Base-by-base conservation (phyloP, 441 rosid species). In the Pelargonium exstipulatum region DNA sequence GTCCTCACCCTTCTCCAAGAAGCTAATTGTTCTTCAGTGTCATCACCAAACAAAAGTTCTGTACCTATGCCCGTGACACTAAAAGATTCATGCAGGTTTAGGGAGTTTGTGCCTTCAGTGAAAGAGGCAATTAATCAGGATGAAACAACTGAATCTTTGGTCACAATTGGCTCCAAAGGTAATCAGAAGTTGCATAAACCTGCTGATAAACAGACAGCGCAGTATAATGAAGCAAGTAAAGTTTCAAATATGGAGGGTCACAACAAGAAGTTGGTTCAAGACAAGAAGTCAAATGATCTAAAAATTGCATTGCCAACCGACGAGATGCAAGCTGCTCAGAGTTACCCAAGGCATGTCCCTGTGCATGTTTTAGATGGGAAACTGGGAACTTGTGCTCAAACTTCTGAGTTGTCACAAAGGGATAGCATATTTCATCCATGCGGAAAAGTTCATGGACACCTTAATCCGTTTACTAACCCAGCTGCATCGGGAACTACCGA, bases 331-430 rank as follows among this genome's bases (percentile, higher is more conserved):
- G 72, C 77, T 43, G 69, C 79, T 72, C 90, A 84, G 68, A 86
- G 73, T 84, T 86, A 82, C 76, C 96, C 95, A 51, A 83, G 84
- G 78, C 89, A 87, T 74, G 86, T 86, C 12, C 81, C 89, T 8
- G 87, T 85, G 70, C 90, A 85, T 64, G 79, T 83, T 70, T 64
- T 91, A 77, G 88, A 88, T 69, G 90, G 86, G 62, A 89, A 80
- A 73, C 69, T 65, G 8, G 82, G 84, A 69, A 71, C 80, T 37
- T 82, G 81, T 73, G 53, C 79, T 74, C 88, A 78, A 71, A 74
- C 80, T 79, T 82, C 83, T 75, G 88, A 84, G 71, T 63, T 76
- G 81, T 76, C 82, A 65, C 73, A 82, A 70, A 85, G 80, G 73
- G 89, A 84, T 69, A 80, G 87, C 65, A 61, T 76, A 79, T 83